Evolutionary conservation across 306 rosid species (phyloP), one percentile per base, ranked within the genome.

Genomic region (Quercus ilex): DNA sequence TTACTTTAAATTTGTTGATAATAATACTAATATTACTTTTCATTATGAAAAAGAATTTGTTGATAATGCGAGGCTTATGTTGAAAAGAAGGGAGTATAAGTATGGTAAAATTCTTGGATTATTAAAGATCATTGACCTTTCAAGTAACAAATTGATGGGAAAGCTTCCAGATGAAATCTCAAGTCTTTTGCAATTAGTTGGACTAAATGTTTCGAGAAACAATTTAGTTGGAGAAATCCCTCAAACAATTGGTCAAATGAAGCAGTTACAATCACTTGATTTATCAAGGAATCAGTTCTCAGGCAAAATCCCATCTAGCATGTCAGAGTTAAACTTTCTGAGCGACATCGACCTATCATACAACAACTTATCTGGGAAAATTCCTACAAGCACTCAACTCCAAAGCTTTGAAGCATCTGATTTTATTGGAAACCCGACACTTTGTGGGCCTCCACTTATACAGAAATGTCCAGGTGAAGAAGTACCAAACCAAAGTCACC

Each of bases 391-490:
- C 12, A 41, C 69, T 57, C 55, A 57, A 15, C 30, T 58, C 33
- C 78, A 74, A 21, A 7, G 55, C 69, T 20, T 74, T 2, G 2
- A 9, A 11, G 21, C 78, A 1, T 57, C 69, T 14, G 21, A 33
- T 23, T 74, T 57, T 35, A 6, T 4, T 5, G 71, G 79, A 18
- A 75, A 75, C 43, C 49, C 2, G 3, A 9, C 43, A 3, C 46
- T 60, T 20, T 75, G 79, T 14, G 79, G 79, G 15, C 79, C 60
- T 62, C 71, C 79, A 23, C 21, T 75, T 23, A 41, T 18, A 1
- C 31, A 23, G 26, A 75, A 26, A 15, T 75, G 71, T 15, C 49
- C 2, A 41, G 49, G 12, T 41, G 49, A 41, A 41, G 10, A 41
- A 41, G 11, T 9, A 41, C 8, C 49, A 41, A 41, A 41, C 49